Conservation (phyloP, 2,329 filamentous ascomycete genomes). For the Colletotrichum shisoi region DNA sequence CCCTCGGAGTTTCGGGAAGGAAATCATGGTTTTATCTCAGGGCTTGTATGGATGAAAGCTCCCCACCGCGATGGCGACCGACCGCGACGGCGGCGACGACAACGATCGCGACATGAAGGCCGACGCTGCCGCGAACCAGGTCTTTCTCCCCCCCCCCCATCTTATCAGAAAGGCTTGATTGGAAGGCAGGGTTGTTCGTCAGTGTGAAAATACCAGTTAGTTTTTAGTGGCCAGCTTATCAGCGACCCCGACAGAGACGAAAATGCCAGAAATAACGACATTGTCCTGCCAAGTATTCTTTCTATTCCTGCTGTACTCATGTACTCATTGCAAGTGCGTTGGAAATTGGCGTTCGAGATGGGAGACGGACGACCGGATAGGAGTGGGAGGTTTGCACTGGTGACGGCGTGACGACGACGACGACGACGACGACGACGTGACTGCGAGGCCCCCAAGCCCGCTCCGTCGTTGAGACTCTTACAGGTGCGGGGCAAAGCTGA, state of each 20-base stretch:
- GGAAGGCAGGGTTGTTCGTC: constrained; percentile 26
- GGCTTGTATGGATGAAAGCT: constrained; percentile 27
- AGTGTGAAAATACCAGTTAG: constrained; percentile 36
- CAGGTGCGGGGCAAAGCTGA: constrained; percentile 11
- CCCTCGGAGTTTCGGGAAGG: constrained; percentile 31
- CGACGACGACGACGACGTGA: background rate
- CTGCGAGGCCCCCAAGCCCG: background rate
- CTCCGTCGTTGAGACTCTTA: background rate
- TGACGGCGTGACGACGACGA: background rate
- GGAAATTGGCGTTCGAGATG: no score
- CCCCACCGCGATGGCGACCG: background rate
- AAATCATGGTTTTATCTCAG: constrained; percentile 4
- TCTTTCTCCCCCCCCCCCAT: background rate
- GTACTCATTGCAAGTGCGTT: background rate
- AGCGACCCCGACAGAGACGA: constrained; percentile 24
- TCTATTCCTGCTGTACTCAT: background rate
- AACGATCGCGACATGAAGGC: constrained; percentile 6
- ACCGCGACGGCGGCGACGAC: constrained; percentile 4
- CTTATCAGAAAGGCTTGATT: constrained; percentile 7
- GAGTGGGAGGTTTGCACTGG: no score
- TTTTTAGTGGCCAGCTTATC: constrained; percentile 30
- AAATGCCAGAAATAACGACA: constrained; percentile 21
- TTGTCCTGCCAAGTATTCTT: constrained; percentile 1
- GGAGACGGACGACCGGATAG: no score
- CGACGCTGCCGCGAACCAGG: constrained; percentile 26